Evolutionary conservation across 768 basidiomycete species (phyloP).

Genomic region (Termitomyces sp.): DNA sequence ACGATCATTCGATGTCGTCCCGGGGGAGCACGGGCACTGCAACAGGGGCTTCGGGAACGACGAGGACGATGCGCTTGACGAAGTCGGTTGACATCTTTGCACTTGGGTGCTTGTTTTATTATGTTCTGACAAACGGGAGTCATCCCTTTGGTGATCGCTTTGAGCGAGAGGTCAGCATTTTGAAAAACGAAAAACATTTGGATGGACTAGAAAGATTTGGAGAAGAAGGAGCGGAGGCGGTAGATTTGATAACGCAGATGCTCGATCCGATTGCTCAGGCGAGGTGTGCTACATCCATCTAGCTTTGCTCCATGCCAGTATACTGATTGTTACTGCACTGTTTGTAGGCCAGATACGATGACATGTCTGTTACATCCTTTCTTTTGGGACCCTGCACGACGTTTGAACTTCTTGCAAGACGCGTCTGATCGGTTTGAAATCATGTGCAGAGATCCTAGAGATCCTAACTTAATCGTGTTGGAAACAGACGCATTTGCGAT

Average conservation of each 20-base stretch:
- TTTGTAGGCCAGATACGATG: conserved; percentile 74
- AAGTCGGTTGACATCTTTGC: conserved; percentile 97
- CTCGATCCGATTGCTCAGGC: conserved; percentile 67
- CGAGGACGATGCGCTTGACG: conserved; percentile 67
- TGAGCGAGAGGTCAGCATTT: conserved; percentile 91
- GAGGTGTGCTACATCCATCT: conserved; percentile 44
- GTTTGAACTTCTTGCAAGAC: conserved; percentile 93
- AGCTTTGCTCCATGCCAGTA: not conserved
- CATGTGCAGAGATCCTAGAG: conserved; percentile 90
- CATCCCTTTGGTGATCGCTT: conserved; percentile 95
- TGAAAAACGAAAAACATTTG: conserved; percentile 72
- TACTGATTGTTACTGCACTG: not conserved
- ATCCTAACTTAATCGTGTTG: conserved; percentile 65
- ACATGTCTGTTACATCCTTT: conserved; percentile 90
- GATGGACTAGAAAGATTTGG: conserved; percentile 74
- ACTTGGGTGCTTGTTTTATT: conserved; percentile 92
- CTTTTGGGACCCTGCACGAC: conserved; percentile 89
- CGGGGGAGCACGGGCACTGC: conserved; percentile 57
- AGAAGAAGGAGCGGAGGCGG: conserved; percentile 91
- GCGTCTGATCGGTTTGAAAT: conserved; percentile 97
- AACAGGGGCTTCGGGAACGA: conserved; percentile 29
- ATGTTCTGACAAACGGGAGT: conserved; percentile 80
- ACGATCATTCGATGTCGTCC: conserved; percentile 63
- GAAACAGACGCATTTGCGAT: conserved; percentile 66
- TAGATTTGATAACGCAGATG: conserved; percentile 75